A percentile compares a stretch with the other conserved stretches of the same genome.
Evolutionary conservation across 345 rosid genomes (phyloP).

Genomic region (Corchorus olitorius): DNA sequence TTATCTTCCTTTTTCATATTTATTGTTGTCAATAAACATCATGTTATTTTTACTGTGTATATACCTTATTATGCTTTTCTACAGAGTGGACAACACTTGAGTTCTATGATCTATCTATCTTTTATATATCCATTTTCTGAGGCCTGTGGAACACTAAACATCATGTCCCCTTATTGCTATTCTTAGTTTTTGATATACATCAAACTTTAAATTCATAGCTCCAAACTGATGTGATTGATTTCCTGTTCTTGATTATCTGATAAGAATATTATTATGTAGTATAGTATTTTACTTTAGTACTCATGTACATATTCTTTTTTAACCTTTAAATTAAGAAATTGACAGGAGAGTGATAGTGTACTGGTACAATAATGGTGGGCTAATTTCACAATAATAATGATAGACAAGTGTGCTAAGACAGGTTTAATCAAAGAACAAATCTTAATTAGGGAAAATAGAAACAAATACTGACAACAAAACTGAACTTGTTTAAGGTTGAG

Average conservation of each 20-base stretch:
- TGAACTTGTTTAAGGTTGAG: neutral
- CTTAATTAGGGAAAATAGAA: neutral
- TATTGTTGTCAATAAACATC: neutral
- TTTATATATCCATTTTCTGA: neutral
- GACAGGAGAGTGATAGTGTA: neutral
- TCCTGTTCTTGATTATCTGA: neutral
- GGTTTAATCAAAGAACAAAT: neutral
- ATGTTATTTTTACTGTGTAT: neutral
- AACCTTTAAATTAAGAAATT: neutral
- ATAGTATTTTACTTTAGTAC: neutral
- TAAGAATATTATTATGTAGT: neutral
- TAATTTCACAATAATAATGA: neutral
- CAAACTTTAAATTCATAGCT: neutral
- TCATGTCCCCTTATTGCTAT: neutral
- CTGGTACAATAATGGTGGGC: neutral
- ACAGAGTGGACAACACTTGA: neutral
- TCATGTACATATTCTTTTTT: no score
- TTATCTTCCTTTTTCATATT: neutral
- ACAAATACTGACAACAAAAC: neutral
- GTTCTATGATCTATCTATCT: neutral
- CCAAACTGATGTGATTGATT: neutral
- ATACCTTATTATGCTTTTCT: neutral
- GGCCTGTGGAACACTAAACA: neutral
- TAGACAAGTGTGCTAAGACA: neutral
- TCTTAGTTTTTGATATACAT: neutral